Base-by-base conservation (phyloP, 805 yeast species). In the Metschnikowia cubensis region DNA sequence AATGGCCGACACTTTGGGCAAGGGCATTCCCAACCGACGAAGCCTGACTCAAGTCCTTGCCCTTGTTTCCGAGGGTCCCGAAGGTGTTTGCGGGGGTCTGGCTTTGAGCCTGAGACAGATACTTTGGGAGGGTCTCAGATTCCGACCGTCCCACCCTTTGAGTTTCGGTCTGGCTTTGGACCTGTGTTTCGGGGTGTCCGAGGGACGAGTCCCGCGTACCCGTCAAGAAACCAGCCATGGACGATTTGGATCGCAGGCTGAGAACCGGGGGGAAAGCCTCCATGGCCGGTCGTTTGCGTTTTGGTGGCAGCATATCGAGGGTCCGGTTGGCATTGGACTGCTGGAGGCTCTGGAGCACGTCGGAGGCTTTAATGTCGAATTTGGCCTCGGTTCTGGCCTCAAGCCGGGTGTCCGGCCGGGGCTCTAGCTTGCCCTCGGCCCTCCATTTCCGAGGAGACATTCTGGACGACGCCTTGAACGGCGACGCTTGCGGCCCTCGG, bases 191-290 rank as follows among this genome's bases (percentile, higher is more conserved):
- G 4, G 37, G 17, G 17, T 34, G 35, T 6, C 10, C 18, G 35
- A n/a, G 35, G 10, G n/a, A 6, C n/a, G 3, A 15, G 2, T 14
- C 40, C 17, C 4, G 25, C 10, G 25, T 38, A 21, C 41, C 41
- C 7, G 31, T 21, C 25, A 36, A 21, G 20, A 57, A 55, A n/a
- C 52, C 58, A 3, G 53, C 55, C 18, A 57, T 49, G 40, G 53
- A 48, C 38, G 55, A 47, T 37, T 55, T 46, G 29, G 58, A 37
- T 35, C 60, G 59, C 45, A 44, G 36, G 3, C 13, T 25, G 11
- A 56, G 52, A 22, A 49, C 43, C 39, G 56, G 57, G 17, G 58
- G 47, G 20, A 38, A 38, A 11, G 45, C 40, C 15, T 38, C 49
- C 36, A 47, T 18, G 32, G 51, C 49, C 22, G 35, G 49, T 20